These are phyloP conservation scores for Skeletonema marinoi DNA, from an alignment of 108 stramenopile genomes.

Conservation along the genomic window DNA sequence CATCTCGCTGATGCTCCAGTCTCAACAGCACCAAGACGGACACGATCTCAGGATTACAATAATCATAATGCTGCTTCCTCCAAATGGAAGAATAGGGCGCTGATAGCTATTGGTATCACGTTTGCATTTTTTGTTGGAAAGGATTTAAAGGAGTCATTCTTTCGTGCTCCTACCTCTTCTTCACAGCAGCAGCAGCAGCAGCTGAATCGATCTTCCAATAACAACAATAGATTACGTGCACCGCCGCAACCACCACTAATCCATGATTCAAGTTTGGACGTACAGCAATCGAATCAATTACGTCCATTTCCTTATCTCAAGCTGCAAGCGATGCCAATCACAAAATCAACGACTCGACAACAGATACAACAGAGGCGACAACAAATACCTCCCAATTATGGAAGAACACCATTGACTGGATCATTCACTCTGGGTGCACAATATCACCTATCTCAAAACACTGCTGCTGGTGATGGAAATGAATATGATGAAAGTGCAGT, in stretches of 20 bases:
- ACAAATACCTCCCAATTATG: slow-evolving; percentile 5
- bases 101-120: background rate
- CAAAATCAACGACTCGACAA: background rate
- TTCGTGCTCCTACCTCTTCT: background rate
- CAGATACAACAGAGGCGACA: background rate
- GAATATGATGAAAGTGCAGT: background rate
- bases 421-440: slow-evolving; percentile 9
- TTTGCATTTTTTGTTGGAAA: background rate
- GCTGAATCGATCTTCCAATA: background rate
- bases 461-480: background rate
- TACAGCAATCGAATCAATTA: background rate
- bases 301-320: slow-evolving; percentile 5
- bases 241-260: background rate
- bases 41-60: background rate
- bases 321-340: background rate
- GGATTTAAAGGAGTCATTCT: background rate
- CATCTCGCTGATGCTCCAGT: background rate
- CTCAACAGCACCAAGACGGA: background rate
- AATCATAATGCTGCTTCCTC: background rate
- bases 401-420: slow-evolving; percentile 13
- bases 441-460: slow-evolving; percentile 6
- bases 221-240: background rate
- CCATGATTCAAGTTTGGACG: background rate
- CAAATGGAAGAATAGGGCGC: background rate
- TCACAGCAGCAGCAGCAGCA: background rate